phyloP scores from a whole-genome alignment of 2,329 filamentous ascomycete genomes.

The Calonectria honghensis region DNA sequence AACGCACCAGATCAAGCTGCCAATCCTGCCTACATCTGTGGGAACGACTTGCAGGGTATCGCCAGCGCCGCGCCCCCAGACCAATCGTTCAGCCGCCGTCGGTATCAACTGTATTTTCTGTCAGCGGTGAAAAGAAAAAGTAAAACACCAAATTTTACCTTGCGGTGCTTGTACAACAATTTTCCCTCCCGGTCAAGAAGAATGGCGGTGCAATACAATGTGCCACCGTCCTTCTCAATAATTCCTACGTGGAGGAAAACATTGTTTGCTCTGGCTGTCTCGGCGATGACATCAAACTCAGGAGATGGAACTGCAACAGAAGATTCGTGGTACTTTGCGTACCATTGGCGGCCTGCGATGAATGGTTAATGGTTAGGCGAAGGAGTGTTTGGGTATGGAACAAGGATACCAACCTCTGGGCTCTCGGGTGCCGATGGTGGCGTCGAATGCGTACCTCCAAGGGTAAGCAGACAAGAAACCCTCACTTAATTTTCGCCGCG shows the following conservation, averaged over 20 bases:
- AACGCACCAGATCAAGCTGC: slow-evolving; percentile 17
- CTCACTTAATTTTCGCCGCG: background rate
- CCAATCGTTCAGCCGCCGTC: slow-evolving; percentile 6
- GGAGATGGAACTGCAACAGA: slow-evolving; percentile 9
- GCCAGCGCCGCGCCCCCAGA: slow-evolving; percentile 18
- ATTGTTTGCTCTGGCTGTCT: slow-evolving; percentile 7
- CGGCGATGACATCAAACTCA: slow-evolving; percentile 6
- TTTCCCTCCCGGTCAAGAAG: slow-evolving; percentile 17
- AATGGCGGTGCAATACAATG: slow-evolving; percentile 13
- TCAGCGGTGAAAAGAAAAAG: background rate
- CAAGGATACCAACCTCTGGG: background rate
- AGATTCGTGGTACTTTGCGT: slow-evolving; percentile 16
- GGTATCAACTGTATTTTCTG: background rate
- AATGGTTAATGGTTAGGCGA: background rate
- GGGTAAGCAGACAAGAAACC: slow-evolving; percentile 21
- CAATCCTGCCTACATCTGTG: slow-evolving; percentile 10
- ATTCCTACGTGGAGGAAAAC: slow-evolving; percentile 14
- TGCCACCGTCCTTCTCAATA: slow-evolving; percentile 15
- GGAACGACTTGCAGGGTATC: background rate
- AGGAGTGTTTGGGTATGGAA: too few relatives aligned
- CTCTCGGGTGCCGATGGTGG: slow-evolving; percentile 10
- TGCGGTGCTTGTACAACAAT: slow-evolving; percentile 8
- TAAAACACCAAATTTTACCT: background rate
- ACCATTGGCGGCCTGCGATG: slow-evolving; percentile 9
- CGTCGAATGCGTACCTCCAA: slow-evolving; percentile 21